Conservation (phyloP, 2,329 filamentous ascomycete genomes). For the Sphaceloma murrayae region DNA sequence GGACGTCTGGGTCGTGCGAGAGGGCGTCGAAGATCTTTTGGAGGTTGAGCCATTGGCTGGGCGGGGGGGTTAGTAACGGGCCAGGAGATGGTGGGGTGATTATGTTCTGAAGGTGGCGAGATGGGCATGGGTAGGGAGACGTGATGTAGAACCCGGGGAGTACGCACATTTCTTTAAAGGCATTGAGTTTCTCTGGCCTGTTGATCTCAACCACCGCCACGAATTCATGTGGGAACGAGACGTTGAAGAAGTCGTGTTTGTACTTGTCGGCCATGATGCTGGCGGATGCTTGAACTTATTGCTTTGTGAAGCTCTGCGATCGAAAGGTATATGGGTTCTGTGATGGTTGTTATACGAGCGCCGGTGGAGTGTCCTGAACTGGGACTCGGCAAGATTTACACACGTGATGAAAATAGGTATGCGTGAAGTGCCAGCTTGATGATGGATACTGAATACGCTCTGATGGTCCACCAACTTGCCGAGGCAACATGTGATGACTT, state of each 20-base stretch:
- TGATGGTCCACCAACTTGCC: too few species aligned
- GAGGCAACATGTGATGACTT: too few species aligned
- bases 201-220: slow-evolving; percentile 92
- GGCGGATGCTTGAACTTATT: neutral
- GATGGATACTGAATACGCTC: too few species aligned
- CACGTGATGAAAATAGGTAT: too few species aligned
- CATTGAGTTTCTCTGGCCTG: slow-evolving; percentile 75
- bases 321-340: too few species aligned
- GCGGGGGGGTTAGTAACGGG: slow-evolving; percentile 1
- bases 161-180: slow-evolving; percentile 60
- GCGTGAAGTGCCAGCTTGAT: too few species aligned
- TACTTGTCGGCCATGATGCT: slow-evolving; percentile 22
- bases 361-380: too few species aligned
- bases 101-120: neutral
- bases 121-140: slow-evolving; percentile 8
- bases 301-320: neutral
- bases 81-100: neutral
- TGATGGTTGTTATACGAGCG: too few species aligned
- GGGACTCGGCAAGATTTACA: too few species aligned
- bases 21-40: slow-evolving; percentile 61
- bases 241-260: slow-evolving; percentile 58
- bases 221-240: slow-evolving; percentile 60
- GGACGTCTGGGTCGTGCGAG: slow-evolving; percentile 61
- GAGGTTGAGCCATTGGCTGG: slow-evolving; percentile 78
- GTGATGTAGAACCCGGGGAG: neutral